Conservation (phyloP, 1,284 basidiomycete genomes). For the Mycena sp. region DNA sequence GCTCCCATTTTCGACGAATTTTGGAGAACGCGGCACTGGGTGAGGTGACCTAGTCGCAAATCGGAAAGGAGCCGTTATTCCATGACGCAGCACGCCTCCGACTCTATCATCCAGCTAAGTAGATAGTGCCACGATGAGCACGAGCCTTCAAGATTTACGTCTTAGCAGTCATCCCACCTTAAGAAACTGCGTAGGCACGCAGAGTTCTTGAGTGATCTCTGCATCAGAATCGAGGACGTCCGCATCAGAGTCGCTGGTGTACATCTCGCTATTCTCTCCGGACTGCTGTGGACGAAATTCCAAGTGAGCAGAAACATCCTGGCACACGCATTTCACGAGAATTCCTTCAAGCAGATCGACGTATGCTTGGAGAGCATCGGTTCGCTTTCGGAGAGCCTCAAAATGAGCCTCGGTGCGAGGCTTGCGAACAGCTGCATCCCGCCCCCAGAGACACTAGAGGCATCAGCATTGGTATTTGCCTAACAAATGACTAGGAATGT, state of each 20-base stretch:
- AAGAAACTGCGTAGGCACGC: slow-evolving; percentile 14
- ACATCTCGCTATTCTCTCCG: too few species aligned
- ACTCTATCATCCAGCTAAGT: slow-evolving; percentile 12
- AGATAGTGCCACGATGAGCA: background rate
- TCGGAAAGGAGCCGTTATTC: slow-evolving; percentile 11
- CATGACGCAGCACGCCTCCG: slow-evolving; percentile 11
- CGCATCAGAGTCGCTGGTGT: too few species aligned
- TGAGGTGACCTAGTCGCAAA: background rate
- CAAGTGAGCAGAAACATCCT: slow-evolving; percentile 14
- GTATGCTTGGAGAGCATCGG: slow-evolving; percentile 24
- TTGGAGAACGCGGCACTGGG: background rate
- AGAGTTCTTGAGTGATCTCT: slow-evolving; percentile 20
- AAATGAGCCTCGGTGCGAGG: slow-evolving; percentile 37
- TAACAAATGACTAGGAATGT: background rate
- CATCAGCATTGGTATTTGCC: background rate
- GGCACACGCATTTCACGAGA: slow-evolving; percentile 20
- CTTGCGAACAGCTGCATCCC: slow-evolving; percentile 26
- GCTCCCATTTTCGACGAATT: background rate
- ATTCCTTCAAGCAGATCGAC: slow-evolving; percentile 16
- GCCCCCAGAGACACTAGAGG: slow-evolving; percentile 33
- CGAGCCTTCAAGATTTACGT: slow-evolving; percentile 14
- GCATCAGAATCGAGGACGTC: slow-evolving; percentile 6
- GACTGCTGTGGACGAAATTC: slow-evolving; percentile 14
- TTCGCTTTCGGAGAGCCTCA: slow-evolving; percentile 29
- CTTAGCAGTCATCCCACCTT: slow-evolving; percentile 16